Base-by-base conservation (phyloP, 495 filamentous ascomycete species). In the Chlorociboria aeruginascens region DNA sequence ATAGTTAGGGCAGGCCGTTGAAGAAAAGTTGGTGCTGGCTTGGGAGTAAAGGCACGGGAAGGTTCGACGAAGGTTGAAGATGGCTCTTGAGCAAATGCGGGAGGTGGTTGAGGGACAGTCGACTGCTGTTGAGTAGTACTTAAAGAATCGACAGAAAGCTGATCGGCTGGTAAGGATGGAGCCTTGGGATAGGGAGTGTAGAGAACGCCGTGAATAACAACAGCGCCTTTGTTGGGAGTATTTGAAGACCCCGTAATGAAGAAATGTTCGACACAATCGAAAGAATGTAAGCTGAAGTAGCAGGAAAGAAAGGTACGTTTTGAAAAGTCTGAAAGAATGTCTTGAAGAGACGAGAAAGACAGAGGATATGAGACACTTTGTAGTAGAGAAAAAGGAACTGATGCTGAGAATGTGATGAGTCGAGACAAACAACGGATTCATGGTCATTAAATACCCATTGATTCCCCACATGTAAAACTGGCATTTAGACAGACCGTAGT, bases 351-450 rank as follows among this genome's bases (percentile, higher is more conserved):
- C 32, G 28, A 43, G 20, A 44, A 44, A 46, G 36, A 40, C 36
- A 46, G 40, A 40, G 44, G 45, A 53, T 12, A 47, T 34, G 37
- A 36, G 28, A 32, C 20, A 4, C 46, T 51, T 49, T 53, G 40
- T 53, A 52, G 35, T 47, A 33, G 45, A 28, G 32, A 51, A 31
- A 43, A 45, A 33, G 8, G 34, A 30, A 25, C 20, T 4, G 20
- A 25, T 25, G 20, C 3, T 33, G 42, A 33, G n/a, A n/a, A 33
- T 16, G 29, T 47, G 46, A 50, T 50, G 47, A 45, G 43, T 49
- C 45, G 55, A 49, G 51, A 31, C 45, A 49, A 49, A 51, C 34
- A 48, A 46, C 13, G 49, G 52, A 55, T 16, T 59, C 49, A 55
- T 29, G 16, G 35, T 43, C 41, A 40, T 56, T 59, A 59, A 53